A percentile compares a stretch with the other conserved stretches of the same genome.
Evolutionary conservation across 2,329 filamentous ascomycete genomes (phyloP).

Genomic region (Verticillium nubilum): DNA sequence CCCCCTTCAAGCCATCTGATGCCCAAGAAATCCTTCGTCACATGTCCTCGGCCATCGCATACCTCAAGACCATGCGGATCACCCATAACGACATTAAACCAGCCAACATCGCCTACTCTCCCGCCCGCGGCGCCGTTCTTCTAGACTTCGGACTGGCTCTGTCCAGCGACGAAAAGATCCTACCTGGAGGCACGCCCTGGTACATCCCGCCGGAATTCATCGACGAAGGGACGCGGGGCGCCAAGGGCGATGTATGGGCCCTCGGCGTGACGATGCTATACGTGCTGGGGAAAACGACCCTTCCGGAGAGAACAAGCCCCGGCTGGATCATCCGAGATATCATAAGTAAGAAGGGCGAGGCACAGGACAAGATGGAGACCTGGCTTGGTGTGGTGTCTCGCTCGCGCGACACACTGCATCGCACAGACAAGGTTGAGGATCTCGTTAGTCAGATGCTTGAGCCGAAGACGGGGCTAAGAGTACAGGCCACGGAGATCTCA

Average conservation of each 20-base stretch:
- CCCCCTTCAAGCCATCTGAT: not conserved
- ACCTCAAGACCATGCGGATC: slow-evolving; percentile 1
- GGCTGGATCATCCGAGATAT: no score
- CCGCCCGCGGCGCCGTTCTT: slow-evolving; percentile 2
- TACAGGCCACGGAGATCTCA: no score
- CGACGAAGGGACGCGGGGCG: not conserved
- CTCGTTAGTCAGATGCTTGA: no score
- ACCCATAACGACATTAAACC: slow-evolving; percentile 9
- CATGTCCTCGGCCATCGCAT: slow-evolving; percentile 1
- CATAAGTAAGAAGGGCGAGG: no score
- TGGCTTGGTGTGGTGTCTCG: no score
- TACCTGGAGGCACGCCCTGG: slow-evolving; percentile 8
- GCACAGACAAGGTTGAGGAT: no score
- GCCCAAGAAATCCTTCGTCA: slow-evolving; percentile 1
- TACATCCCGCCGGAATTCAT: slow-evolving; percentile 9
- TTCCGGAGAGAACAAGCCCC: no score
- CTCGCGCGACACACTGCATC: no score
- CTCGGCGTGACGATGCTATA: slow-evolving; percentile 11
- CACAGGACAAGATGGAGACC: no score
- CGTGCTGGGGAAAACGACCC: slow-evolving; percentile 1
- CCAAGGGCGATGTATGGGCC: slow-evolving; percentile 6
- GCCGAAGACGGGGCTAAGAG: no score
- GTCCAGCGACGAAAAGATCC: not conserved
- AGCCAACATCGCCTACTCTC: slow-evolving; percentile 7
- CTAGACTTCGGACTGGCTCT: slow-evolving; percentile 8